These are phyloP conservation scores for Meyerozyma carpophila DNA, from an alignment of 1,139 yeast species.

Conservation along the genomic window DNA sequence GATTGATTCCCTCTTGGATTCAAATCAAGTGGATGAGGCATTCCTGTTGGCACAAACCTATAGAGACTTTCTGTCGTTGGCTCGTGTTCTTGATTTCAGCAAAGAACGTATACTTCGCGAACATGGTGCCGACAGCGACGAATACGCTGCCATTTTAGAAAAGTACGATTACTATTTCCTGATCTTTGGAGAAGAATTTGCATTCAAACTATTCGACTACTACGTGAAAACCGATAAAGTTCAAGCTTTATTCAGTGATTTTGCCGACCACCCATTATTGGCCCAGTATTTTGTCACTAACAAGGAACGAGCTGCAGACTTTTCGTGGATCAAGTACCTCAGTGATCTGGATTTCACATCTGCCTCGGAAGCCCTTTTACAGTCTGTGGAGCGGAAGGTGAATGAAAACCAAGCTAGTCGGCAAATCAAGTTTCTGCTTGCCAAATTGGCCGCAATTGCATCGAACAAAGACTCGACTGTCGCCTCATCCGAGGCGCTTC, in stretches of 20 bases:
- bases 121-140: conserved; percentile 15
- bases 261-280: conserved; percentile 35
- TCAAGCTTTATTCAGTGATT: conserved; percentile 52
- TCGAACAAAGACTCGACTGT: conserved; percentile 8
- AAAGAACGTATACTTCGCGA: conserved; percentile 28
- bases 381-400: conserved; percentile 29
- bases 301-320: conserved; percentile 44
- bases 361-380: conserved; percentile 46
- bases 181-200: conserved; percentile 65
- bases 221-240: conserved; percentile 52
- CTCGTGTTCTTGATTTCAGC: conserved; percentile 56
- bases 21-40: conserved; percentile 49
- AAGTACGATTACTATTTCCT: conserved; percentile 53
- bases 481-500: conserved; percentile 21
- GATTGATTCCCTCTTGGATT: conserved; percentile 48
- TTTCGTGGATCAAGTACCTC: conserved; percentile 74
- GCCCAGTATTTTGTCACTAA: conserved; percentile 47
- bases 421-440: conserved; percentile 61
- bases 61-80: conserved; percentile 60
- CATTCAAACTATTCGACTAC: conserved; percentile 56
- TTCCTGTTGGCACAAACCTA: conserved; percentile 62
- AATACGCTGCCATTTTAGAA: conserved; percentile 13
- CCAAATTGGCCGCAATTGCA: conserved; percentile 52
- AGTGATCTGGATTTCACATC: conserved; percentile 41
- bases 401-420: conserved; percentile 43